These are phyloP conservation scores for Sherardia arvensis DNA, from an alignment of 257 asterid genomes.

Conservation along the genomic window DNA sequence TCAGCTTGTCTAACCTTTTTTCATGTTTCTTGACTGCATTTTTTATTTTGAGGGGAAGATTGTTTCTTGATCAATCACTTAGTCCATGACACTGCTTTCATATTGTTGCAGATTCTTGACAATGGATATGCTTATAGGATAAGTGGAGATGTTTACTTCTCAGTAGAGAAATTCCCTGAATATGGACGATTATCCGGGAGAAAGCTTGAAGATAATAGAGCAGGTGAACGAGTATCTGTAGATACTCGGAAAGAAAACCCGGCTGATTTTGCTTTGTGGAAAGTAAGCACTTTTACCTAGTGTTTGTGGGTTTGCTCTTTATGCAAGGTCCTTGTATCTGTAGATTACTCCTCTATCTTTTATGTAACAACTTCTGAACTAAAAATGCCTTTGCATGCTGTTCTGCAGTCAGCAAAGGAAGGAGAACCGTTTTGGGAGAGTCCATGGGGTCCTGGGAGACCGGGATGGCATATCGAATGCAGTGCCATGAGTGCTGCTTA, in stretches of 20 bases:
- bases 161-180: constrained; percentile 74
- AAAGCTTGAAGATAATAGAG: constrained; percentile 84
- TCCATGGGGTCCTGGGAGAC: constrained; percentile 99
- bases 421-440: constrained; percentile 98
- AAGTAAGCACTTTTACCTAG: constrained; percentile 40
- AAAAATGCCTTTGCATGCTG: constrained; percentile 5
- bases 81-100: constrained; percentile 5
- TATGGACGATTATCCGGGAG: constrained; percentile 92
- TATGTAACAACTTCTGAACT: neutral
- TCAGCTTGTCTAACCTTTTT: neutral
- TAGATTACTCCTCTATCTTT: neutral
- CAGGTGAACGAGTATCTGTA: constrained; percentile 90
- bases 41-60: neutral
- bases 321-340: neutral
- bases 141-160: constrained; percentile 84
- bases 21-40: neutral
- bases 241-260: constrained; percentile 87
- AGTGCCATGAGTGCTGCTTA: constrained; percentile 98
- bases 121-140: constrained; percentile 70
- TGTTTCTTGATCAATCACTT: neutral
- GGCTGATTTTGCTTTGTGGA: constrained; percentile 98
- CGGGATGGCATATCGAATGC: constrained; percentile 99
- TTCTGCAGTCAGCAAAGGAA: constrained; percentile 85
- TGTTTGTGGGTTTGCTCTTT: neutral
- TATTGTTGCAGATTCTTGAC: constrained; percentile 54